Evolutionary conservation across 1,284 basidiomycete species (phyloP).

Genomic region (Tetrapyrgos nigripes): DNA sequence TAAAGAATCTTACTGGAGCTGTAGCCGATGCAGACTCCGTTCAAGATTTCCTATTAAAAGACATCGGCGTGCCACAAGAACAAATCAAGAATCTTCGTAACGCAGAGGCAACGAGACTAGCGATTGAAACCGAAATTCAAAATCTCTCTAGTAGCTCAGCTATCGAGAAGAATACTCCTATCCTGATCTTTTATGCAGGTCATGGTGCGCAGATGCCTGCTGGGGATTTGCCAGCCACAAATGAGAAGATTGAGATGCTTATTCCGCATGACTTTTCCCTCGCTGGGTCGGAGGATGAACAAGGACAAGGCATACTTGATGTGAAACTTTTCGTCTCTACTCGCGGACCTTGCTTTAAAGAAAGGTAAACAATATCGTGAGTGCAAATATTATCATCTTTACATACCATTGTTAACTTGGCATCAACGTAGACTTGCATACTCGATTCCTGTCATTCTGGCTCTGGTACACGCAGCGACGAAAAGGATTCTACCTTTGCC

Average conservation of each 20-base stretch:
- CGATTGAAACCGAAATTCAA: constrained; percentile 2
- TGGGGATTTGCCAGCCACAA: constrained; percentile 5
- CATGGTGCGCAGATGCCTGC: constrained; percentile 13
- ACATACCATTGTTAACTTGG: background rate
- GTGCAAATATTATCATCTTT: constrained; percentile 8
- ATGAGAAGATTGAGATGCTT: constrained; percentile 26
- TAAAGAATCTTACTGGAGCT: constrained; percentile 2
- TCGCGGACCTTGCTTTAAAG: constrained; percentile 23
- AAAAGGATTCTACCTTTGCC: constrained; percentile 5
- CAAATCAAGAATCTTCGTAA: constrained; percentile 6
- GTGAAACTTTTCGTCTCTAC: constrained; percentile 23
- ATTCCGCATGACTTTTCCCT: constrained; percentile 29
- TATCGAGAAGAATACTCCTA: constrained; percentile 6
- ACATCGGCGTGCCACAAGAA: background rate
- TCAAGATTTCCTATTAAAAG: constrained; percentile 2
- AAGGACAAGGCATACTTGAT: constrained; percentile 28
- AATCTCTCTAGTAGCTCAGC: background rate
- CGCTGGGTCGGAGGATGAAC: background rate
- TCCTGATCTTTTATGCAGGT: constrained; percentile 18
- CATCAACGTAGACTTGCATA: constrained; percentile 30
- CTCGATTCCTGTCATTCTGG: constrained; percentile 38
- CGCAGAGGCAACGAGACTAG: constrained; percentile 6
- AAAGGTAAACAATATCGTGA: constrained; percentile 40
- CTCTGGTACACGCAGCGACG: constrained; percentile 29
- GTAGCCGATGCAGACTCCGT: constrained; percentile 11